Evolutionary conservation across 306 rosid genomes (phyloP).

Genomic region (Chamaecrista fasciculata): DNA sequence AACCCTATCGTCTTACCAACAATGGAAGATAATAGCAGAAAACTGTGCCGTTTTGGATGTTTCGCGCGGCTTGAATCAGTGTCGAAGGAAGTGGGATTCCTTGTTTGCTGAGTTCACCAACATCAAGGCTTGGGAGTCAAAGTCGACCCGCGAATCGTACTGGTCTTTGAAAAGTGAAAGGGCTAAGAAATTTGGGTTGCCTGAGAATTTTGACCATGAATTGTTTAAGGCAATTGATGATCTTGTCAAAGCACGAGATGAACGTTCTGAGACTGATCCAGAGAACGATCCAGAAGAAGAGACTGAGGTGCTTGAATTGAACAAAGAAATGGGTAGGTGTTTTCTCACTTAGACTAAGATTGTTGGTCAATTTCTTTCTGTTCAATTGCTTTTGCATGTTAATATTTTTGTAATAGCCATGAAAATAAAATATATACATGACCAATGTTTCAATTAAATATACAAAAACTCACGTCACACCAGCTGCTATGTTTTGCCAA

Average conservation of each 20-base stretch:
- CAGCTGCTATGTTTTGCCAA: background rate
- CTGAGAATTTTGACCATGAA: constrained; percentile 50
- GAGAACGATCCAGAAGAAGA: constrained; percentile 56
- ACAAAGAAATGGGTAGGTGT: constrained; percentile 53
- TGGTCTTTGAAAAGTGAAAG: constrained; percentile 35
- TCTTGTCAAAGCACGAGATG: constrained; percentile 43
- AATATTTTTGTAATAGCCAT: background rate
- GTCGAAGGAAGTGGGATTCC: constrained; percentile 58
- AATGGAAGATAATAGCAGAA: constrained; percentile 53
- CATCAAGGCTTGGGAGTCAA: constrained; percentile 31
- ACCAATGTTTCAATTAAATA: background rate
- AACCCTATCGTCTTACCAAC: constrained; percentile 49
- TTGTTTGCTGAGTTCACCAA: constrained; percentile 27
- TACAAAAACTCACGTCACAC: background rate
- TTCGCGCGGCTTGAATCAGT: constrained; percentile 39
- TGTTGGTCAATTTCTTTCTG: constrained; percentile 26
- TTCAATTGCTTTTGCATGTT: background rate
- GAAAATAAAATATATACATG: background rate
- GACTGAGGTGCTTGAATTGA: constrained; percentile 39
- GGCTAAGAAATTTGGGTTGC: constrained; percentile 44
- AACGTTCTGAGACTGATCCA: constrained; percentile 42
- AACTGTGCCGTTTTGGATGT: constrained; percentile 60
- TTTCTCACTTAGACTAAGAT: background rate
- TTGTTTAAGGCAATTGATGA: constrained; percentile 45
- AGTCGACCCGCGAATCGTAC: constrained; percentile 23